A percentile compares a stretch with the other conserved stretches of the same genome.
These are phyloP conservation scores for Lentinula aciculospora DNA, from an alignment of 768 basidiomycete species.

Conservation along the genomic window DNA sequence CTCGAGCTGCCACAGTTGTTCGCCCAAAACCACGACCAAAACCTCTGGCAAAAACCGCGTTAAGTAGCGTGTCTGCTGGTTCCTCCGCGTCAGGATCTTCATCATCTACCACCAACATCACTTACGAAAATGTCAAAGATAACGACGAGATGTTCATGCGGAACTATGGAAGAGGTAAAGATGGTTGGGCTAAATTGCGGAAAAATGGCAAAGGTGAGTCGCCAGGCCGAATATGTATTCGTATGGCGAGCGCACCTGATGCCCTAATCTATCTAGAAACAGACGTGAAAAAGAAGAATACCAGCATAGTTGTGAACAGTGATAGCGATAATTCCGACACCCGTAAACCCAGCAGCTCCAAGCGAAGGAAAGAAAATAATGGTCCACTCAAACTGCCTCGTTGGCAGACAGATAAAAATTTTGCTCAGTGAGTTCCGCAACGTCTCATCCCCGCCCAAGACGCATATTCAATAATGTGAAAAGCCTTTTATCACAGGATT, in stretches of 20 bases:
- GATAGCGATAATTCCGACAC: constrained; percentile 28
- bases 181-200: constrained; percentile 57
- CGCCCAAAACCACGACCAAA: constrained; percentile 33
- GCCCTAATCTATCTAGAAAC: neutral
- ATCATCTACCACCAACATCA: constrained; percentile 14
- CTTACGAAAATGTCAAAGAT: constrained; percentile 34
- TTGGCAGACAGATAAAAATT: constrained; percentile 37
- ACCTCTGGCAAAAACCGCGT: constrained; percentile 26
- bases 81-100: constrained; percentile 14
- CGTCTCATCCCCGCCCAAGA: neutral
- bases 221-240: neutral
- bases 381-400: constrained; percentile 17
- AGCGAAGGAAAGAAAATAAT: constrained; percentile 32
- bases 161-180: constrained; percentile 50
- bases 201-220: constrained; percentile 49
- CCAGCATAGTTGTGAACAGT: constrained; percentile 12
- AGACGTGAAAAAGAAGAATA: constrained; percentile 9
- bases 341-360: constrained; percentile 21
- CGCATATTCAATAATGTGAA: neutral
- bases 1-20: neutral
- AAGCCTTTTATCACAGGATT: constrained; percentile 34
- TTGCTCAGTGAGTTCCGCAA: constrained; percentile 32
- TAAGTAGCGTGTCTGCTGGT: constrained; percentile 9
- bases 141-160: constrained; percentile 68
- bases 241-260: neutral